Evolutionary conservation across 306 rosid genomes (phyloP), one percentile per base, ranked within the genome.

Genomic region (Rubus idaeus): DNA sequence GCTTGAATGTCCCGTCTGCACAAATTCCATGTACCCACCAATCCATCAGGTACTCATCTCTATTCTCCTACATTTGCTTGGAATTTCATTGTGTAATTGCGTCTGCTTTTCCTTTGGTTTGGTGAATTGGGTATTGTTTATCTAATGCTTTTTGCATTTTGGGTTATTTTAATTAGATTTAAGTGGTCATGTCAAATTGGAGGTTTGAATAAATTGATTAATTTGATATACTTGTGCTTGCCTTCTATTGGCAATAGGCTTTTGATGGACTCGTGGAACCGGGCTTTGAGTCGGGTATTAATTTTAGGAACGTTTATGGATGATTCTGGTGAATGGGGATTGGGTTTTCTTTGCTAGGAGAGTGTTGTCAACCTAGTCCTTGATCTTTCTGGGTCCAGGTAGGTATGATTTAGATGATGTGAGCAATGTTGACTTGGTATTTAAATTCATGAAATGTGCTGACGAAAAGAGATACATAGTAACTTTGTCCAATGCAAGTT

Each of bases 21-120:
- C 98, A 63, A 94, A 94, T 85, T 94, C 98, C 71, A 94, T 94
- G 98, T 94, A 91, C 79, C 98, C 98, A 18, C 98, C 98, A 51
- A 94, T 94, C 37, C 98, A 94, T 75, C 98, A 93, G 98, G 98
- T 90, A 60, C 79, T 5, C 35, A 7, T 51, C 73, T 74, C 44
- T 79, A 50, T 64, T 75, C 18, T 62, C 80, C 69, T 68, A 46
- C 64, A 12, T 77, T 41, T 30, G 35, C 35, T 30, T 30, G 35
- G 35, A 30, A 30, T 30, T 30, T 30, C 35, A 30, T 30, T 30
- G 35, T 30, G 35, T 30, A 30, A 30, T 30, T 30, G 1, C 1
- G 1, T 30, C 35, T 30, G 35, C 35, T 30, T 30, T 30, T 30
- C 35, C 35, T 30, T 26, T 53, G 6, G 11, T 16, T 30, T 62